A percentile compares a stretch with the other conserved stretches of the same genome.
These are phyloP conservation scores for Tetrapisispora namnaoensis DNA, from an alignment of 805 yeast species.

Conservation along the genomic window DNA sequence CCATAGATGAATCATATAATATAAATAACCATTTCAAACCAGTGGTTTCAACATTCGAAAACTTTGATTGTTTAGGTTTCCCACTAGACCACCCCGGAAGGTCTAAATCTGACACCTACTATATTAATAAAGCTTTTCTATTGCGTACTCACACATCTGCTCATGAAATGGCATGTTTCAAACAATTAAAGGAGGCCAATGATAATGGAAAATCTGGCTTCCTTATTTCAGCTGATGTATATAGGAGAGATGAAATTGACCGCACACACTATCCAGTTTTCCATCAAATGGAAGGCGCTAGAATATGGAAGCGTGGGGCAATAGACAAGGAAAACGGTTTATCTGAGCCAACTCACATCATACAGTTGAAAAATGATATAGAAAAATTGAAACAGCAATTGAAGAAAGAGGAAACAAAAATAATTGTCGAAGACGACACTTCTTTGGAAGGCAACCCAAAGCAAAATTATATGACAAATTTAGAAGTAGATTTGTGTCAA, in stretches of 20 bases:
- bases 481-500: slow-evolving; percentile 59
- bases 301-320: slow-evolving; percentile 54
- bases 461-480: slow-evolving; percentile 63
- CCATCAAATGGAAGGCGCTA: slow-evolving; percentile 96
- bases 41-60: slow-evolving; percentile 69
- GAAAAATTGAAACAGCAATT: slow-evolving; percentile 46
- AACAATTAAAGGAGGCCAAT: slow-evolving; percentile 37
- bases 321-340: slow-evolving; percentile 27
- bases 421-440: slow-evolving; percentile 68
- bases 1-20: slow-evolving; percentile 47
- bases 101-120: slow-evolving; percentile 86
- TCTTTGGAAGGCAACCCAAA: slow-evolving; percentile 62
- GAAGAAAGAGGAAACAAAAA: slow-evolving; percentile 31
- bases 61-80: slow-evolving; percentile 87
- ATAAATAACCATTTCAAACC: slow-evolving; percentile 70
- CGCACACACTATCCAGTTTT: slow-evolving; percentile 94
- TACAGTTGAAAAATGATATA: slow-evolving; percentile 47
- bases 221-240: slow-evolving; percentile 90
- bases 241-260: slow-evolving; percentile 91
- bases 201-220: slow-evolving; percentile 54
- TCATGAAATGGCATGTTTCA: slow-evolving; percentile 83
- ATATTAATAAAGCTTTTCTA: slow-evolving; percentile 60
- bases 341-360: slow-evolving; percentile 27
- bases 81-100: slow-evolving; percentile 91
- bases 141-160: slow-evolving; percentile 95